phyloP scores from a whole-genome alignment of 371 early-diverging fungal genomes.

The Rhizopus microsporus region DNA sequence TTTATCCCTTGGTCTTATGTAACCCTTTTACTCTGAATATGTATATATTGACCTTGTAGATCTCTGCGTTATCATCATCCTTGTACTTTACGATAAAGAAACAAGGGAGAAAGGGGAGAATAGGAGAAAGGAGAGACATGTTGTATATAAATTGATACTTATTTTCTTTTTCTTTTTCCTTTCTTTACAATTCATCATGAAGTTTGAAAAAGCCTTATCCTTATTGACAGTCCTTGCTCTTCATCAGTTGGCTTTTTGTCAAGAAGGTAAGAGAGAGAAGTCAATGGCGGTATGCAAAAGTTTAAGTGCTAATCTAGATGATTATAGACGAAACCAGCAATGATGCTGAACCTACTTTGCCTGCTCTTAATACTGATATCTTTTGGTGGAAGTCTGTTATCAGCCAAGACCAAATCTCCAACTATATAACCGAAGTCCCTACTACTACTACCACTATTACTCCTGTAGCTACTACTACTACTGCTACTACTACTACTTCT shows the following conservation, averaged over 20 bases:
- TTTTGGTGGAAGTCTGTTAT: constrained; percentile 30
- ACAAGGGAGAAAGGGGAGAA: neutral
- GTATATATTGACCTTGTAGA: constrained; percentile 10
- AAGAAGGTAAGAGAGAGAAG: constrained; percentile 10
- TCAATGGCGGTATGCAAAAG: neutral
- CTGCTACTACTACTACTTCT: constrained; percentile 9
- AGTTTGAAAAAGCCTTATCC: constrained; percentile 13
- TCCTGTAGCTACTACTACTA: neutral
- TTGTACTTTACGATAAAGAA: neutral
- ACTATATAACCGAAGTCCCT: constrained; percentile 19
- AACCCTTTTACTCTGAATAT: neutral
- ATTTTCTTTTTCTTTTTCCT: constrained; percentile 3
- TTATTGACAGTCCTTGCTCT: constrained; percentile 11
- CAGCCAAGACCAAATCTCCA: constrained; percentile 15
- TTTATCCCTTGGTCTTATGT: neutral
- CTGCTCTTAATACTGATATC: constrained; percentile 22
- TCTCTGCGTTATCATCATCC: constrained; percentile 11
- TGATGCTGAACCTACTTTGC: constrained; percentile 8
- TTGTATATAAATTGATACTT: neutral
- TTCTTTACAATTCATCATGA: constrained; percentile 13
- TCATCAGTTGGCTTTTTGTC: constrained; percentile 16
- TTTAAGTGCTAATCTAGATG: neutral
- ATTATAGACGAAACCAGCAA: neutral
- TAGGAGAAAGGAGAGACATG: neutral
- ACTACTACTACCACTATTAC: neutral